These are phyloP conservation scores for Pichia inconspicua DNA, from an alignment of 1,139 yeast species.

Conservation along the genomic window DNA sequence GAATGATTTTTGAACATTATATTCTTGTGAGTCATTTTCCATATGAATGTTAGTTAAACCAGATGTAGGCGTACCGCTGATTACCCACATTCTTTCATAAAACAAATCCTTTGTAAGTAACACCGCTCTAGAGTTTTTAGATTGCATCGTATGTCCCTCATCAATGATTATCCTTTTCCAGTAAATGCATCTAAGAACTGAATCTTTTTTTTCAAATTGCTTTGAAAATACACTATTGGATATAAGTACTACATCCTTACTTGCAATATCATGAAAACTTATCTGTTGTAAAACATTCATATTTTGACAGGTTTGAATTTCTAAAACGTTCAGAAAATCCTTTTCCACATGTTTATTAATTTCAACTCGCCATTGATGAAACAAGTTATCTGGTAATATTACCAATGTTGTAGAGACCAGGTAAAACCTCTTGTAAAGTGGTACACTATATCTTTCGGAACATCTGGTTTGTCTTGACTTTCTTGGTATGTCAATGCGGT, in stretches of 20 bases:
- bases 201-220: constrained; percentile 30
- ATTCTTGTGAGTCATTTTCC: constrained; percentile 33
- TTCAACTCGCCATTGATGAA: constrained; percentile 60
- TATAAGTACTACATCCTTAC: constrained; percentile 47
- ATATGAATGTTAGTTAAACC: constrained; percentile 56
- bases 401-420: constrained; percentile 50
- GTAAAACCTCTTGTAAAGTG: constrained; percentile 20
- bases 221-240: constrained; percentile 40
- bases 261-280: constrained; percentile 31
- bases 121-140: constrained; percentile 44
- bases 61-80: constrained; percentile 69
- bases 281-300: constrained; percentile 19
- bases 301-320: constrained; percentile 18
- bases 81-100: constrained; percentile 64
- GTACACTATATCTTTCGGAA: constrained; percentile 12
- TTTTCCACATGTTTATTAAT: constrained; percentile 44
- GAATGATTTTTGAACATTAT: constrained; percentile 30
- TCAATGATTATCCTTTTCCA: constrained; percentile 71
- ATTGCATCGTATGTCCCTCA: constrained; percentile 61
- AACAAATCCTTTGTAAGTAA: constrained; percentile 39
- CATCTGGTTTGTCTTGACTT: constrained; percentile 2
- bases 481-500: constrained; percentile 23
- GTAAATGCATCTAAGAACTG: constrained; percentile 37
- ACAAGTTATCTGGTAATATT: constrained; percentile 58
- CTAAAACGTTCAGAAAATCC: constrained; percentile 31